These are phyloP conservation scores for Bassia scoparia DNA, from an alignment of 148 eudicot species.

Conservation along the genomic window DNA sequence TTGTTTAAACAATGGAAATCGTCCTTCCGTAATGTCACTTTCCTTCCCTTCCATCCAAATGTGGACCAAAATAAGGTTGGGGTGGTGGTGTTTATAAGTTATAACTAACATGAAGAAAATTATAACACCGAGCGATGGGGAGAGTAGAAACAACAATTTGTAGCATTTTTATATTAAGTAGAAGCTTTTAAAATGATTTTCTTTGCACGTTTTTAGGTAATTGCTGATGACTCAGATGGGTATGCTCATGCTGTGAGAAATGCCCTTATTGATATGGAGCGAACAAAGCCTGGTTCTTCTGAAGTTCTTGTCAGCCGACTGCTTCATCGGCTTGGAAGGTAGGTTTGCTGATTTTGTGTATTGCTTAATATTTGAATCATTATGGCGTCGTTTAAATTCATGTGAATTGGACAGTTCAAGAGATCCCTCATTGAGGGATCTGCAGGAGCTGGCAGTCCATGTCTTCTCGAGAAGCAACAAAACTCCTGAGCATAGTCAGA, in stretches of 20 bases:
- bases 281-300: constrained; percentile 65
- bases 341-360: constrained; percentile 3
- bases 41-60: too few relatives aligned
- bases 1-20: too few relatives aligned
- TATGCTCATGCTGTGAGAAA: constrained; percentile 46
- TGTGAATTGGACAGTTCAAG: constrained; percentile 49
- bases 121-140: background rate
- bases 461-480: constrained; percentile 48
- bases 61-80: background rate
- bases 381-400: background rate
- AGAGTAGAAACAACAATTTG: background rate
- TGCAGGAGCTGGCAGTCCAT: constrained; percentile 69
- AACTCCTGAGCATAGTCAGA: constrained; percentile 38
- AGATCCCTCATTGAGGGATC: constrained; percentile 69
- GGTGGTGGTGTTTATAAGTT: background rate
- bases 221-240: constrained; percentile 57
- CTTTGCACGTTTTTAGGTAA: constrained; percentile 40
- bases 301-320: constrained; percentile 62
- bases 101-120: background rate
- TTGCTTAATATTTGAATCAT: constrained; percentile 1
- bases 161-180: constrained; percentile 15
- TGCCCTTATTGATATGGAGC: constrained; percentile 80
- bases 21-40: too few relatives aligned
- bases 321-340: constrained; percentile 92
- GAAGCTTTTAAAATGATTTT: constrained; percentile 1